These are phyloP conservation scores for Epichloe gansuensis DNA, from an alignment of 2,329 filamentous ascomycete genomes.

Conservation along the genomic window DNA sequence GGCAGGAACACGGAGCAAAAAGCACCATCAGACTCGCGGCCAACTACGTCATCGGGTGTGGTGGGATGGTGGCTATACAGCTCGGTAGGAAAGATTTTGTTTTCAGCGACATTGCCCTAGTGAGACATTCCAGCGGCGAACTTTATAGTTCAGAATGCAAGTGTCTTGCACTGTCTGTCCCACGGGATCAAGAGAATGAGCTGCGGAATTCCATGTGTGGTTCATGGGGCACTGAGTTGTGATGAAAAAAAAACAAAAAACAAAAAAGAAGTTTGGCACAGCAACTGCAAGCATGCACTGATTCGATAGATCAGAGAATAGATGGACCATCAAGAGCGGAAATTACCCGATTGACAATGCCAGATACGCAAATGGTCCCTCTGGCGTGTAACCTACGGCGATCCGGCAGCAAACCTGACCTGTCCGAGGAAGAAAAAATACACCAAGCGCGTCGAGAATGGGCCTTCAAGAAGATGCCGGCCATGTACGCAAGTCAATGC, in stretches of 20 bases:
- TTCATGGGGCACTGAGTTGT: too few species aligned
- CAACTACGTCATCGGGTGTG: constrained; percentile 34
- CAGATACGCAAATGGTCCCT: constrained; percentile 21
- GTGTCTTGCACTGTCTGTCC: constrained; percentile 1
- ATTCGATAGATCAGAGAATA: too few species aligned
- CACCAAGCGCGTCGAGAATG: constrained; percentile 4
- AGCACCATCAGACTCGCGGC: constrained; percentile 12
- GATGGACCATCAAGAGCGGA: constrained; percentile 12
- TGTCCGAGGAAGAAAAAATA: constrained; percentile 29
- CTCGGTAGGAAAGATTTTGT: constrained; percentile 30
- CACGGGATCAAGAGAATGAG: too few species aligned
- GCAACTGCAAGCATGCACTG: too few species aligned
- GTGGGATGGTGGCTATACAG: constrained; percentile 35
- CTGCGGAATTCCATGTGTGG: too few species aligned
- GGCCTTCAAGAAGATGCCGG: constrained; percentile 32
- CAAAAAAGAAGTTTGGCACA: too few species aligned
- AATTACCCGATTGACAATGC: constrained; percentile 41
- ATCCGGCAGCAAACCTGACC: constrained; percentile 31
- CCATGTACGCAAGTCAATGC: constrained; percentile 37
- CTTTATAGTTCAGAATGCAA: constrained; percentile 41
- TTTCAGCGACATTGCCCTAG: constrained; percentile 26
- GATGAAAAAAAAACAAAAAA: too few species aligned
- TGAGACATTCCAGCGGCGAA: constrained; percentile 34
- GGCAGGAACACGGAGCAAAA: constrained; percentile 11
- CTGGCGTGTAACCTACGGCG: constrained; percentile 41